Base-by-base conservation (phyloP, 225 moss, liverwort and hornwort species). In the Straminergon stramineum region DNA sequence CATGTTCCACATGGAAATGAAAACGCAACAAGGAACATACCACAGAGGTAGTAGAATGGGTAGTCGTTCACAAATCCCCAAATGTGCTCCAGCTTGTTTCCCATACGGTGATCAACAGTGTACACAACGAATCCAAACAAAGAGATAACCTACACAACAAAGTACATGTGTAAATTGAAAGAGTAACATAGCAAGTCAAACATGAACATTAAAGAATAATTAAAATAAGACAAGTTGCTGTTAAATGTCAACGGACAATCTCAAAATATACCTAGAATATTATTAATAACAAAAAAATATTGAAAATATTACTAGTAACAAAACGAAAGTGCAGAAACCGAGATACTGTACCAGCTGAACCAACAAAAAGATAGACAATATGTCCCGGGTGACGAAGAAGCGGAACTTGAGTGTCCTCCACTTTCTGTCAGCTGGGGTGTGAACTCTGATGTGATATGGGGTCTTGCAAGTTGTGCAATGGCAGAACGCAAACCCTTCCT, bases 381-480 rank as follows among this genome's bases (percentile, higher is more conserved):
- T 92, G 79, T 95, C 94, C 55, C 94, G 91, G 52, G 94, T 95
- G 27, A 95, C 92, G 79, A 95, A 95, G 83, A 95, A 95, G 64
- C 93, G 92, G 62, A 95, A 95, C 85, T 95, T 95, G 13, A 95
- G 89, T 83, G 93, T 93, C 65, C 93, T 95, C 94, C 94, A 95
- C 89, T 93, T 92, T 81, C 94, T 90, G 90, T 93, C 93, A 82
- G 93, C 92, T 80, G 93, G 92, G 41, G 90, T 89, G 71, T 95
- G 94, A 83, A 93, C 94, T 93, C 93, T 92, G 81, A 95, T 93
- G 90, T 95, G 91, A 83, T 93, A 95, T 31, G 92, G 93, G 66
- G 91, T 93, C 85, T 95, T 95, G 92, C 93, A 93, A 79, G 94
- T 95, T 81, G 93, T 95, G 86, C 94, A 95, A 87, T 95, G 93